phyloP scores from a whole-genome alignment of 306 rosid genomes.

The Vigna angularis region DNA sequence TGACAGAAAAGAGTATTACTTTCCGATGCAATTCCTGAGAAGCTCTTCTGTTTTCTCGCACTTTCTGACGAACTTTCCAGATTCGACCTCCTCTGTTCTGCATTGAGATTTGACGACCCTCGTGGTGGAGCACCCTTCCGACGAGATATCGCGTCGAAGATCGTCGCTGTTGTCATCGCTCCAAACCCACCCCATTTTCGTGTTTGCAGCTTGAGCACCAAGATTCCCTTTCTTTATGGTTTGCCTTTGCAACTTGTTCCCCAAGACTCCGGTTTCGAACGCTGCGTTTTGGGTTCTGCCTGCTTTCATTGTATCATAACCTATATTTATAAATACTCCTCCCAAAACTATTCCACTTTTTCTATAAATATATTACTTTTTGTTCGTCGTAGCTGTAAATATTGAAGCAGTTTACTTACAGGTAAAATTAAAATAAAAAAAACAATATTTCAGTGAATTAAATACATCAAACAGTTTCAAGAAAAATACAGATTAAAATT shows the following conservation, averaged over 20 bases:
- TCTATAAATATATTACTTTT: no score
- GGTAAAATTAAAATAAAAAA: no score
- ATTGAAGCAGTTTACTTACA: no score
- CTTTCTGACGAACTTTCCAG: conserved; percentile 78
- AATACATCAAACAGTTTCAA: no score
- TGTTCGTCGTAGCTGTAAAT: no score
- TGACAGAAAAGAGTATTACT: conserved; percentile 39
- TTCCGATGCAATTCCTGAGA: conserved; percentile 75
- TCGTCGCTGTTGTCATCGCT: conserved; percentile 53
- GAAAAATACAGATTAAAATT: no score
- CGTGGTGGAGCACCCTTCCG: conserved; percentile 58
- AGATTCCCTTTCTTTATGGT: background rate
- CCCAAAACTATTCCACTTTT: no score
- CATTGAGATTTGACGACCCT: conserved; percentile 76
- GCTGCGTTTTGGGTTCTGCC: conserved; percentile 2
- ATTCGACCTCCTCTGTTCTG: conserved; percentile 80
- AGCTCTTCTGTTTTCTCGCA: conserved; percentile 88
- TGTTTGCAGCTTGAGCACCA: background rate
- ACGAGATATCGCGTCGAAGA: background rate
- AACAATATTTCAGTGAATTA: no score
- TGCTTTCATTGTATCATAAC: no score
- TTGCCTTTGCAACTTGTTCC: background rate
- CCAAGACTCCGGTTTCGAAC: background rate
- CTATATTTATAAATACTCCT: no score
- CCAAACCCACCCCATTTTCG: conserved; percentile 86